Conservation (phyloP, 805 yeast species). For the Suhomyces xylopsoci region DNA sequence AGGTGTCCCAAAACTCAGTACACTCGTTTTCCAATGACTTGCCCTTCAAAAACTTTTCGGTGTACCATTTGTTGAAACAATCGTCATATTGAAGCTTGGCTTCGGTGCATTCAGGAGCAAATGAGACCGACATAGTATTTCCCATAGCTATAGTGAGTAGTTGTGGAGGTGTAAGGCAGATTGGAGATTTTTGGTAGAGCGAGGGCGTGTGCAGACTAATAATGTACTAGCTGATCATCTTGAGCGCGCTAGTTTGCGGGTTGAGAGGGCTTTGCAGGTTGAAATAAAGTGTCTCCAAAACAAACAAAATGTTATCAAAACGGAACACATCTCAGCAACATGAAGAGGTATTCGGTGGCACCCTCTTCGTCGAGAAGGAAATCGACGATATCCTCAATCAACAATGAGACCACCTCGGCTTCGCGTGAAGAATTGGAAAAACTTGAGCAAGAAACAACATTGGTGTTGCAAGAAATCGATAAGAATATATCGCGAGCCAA, state of each 20-base stretch:
- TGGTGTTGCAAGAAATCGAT: constrained; percentile 76
- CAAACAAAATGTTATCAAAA: constrained; percentile 1
- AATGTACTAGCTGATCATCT: neutral
- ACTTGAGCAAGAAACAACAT: constrained; percentile 75
- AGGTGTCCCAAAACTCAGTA: constrained; percentile 81
- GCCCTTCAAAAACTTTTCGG: constrained; percentile 69
- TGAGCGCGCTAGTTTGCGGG: neutral
- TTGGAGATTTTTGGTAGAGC: neutral
- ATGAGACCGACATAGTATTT: constrained; percentile 57
- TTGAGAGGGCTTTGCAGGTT: neutral
- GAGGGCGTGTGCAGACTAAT: neutral
- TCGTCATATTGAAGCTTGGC: constrained; percentile 83
- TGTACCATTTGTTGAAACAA: constrained; percentile 94
- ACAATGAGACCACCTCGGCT: constrained; percentile 9
- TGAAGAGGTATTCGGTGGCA: constrained; percentile 36
- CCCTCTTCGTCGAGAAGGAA: constrained; percentile 33
- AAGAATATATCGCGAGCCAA: constrained; percentile 67
- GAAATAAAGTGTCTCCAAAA: neutral
- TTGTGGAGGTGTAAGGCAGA: neutral
- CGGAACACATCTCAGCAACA: constrained; percentile 5
- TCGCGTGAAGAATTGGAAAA: constrained; percentile 47
- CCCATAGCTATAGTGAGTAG: constrained; percentile 27
- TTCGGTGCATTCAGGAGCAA: constrained; percentile 95
- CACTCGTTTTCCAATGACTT: constrained; percentile 76
- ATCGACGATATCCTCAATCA: constrained; percentile 18